Evolutionary conservation across 352 stramenopile species (phyloP).

Genomic region (Aphanomyces invadans): DNA sequence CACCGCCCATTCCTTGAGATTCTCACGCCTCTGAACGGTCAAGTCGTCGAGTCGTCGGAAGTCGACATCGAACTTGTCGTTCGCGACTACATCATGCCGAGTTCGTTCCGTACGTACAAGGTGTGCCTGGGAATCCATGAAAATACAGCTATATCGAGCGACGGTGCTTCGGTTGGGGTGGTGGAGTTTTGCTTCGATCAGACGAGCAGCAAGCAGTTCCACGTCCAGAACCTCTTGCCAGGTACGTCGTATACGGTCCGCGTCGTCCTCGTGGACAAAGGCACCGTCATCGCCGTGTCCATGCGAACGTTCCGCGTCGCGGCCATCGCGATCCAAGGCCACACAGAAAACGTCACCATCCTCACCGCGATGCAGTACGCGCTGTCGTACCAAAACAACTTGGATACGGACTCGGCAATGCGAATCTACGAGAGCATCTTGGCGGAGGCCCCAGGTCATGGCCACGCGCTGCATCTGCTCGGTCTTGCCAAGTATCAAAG

Average conservation of each 20-base stretch:
- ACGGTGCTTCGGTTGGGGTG: neutral
- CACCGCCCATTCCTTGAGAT: conserved; percentile 38
- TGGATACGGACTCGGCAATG: conserved; percentile 29
- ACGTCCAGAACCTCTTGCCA: conserved; percentile 44
- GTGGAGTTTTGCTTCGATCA: conserved; percentile 57
- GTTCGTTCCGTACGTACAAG: conserved; percentile 26
- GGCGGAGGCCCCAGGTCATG: conserved; percentile 40
- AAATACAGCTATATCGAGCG: neutral
- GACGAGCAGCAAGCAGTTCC: conserved; percentile 47
- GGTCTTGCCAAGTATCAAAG: conserved; percentile 44
- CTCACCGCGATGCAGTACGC: conserved; percentile 37
- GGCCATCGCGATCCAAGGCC: conserved; percentile 28
- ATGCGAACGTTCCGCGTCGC: conserved; percentile 56
- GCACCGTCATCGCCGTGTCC: conserved; percentile 49
- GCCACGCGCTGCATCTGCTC: conserved; percentile 41
- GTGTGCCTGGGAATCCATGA: conserved; percentile 40
- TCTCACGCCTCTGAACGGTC: conserved; percentile 42
- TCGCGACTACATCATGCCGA: conserved; percentile 34
- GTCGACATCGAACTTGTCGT: conserved; percentile 53
- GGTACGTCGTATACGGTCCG: conserved; percentile 48
- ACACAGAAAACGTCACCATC: conserved; percentile 35
- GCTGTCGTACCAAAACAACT: conserved; percentile 33
- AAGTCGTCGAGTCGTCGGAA: conserved; percentile 37
- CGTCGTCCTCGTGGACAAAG: conserved; percentile 40
- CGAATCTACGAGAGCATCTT: conserved; percentile 51